Evolutionary conservation across 1,139 yeast species (phyloP).

Genomic region (Yarrowia galli): DNA sequence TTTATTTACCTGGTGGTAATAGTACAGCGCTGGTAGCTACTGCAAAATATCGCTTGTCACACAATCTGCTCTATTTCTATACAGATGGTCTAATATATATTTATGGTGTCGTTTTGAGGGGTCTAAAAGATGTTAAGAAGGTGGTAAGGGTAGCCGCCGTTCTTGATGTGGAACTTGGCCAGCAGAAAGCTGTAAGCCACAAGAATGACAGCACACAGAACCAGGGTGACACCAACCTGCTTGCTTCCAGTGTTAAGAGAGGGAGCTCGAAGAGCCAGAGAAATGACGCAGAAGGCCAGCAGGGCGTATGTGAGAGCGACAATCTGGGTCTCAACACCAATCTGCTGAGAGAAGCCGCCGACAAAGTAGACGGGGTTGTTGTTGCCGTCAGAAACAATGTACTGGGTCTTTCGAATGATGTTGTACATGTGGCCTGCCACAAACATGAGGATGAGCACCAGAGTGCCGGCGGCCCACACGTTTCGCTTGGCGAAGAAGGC

Average conservation of each 20-base stretch:
- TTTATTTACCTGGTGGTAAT: too few species aligned
- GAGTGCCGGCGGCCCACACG: conserved; percentile 71
- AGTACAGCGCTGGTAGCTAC: too few species aligned
- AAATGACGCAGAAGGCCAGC: conserved; percentile 53
- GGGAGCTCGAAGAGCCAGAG: conserved; percentile 62
- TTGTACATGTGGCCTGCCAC: conserved; percentile 94
- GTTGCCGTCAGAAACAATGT: conserved; percentile 62
- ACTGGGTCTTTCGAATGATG: conserved; percentile 79
- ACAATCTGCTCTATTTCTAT: conserved; percentile 31
- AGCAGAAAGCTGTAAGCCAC: conserved; percentile 60
- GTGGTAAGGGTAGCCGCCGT: conserved; percentile 63
- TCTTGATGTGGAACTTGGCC: conserved; percentile 62
- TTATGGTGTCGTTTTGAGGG: conserved; percentile 8
- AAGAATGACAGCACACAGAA: conserved; percentile 55
- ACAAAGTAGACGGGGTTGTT: conserved; percentile 70
- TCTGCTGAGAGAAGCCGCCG: conserved; percentile 75
- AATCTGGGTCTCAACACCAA: conserved; percentile 66
- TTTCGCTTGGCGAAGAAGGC: conserved; percentile 54
- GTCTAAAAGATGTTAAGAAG: conserved; percentile 47
- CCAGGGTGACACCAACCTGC: conserved; percentile 57
- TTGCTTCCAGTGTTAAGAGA: conserved; percentile 55
- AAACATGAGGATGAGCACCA: conserved; percentile 71
- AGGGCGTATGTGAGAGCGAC: conserved; percentile 52
- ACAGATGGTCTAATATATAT: conserved; percentile 30
- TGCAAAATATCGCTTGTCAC: not conserved